These are phyloP conservation scores for Phytophthora foliorum DNA, from an alignment of 352 stramenopile genomes.

Conservation along the genomic window DNA sequence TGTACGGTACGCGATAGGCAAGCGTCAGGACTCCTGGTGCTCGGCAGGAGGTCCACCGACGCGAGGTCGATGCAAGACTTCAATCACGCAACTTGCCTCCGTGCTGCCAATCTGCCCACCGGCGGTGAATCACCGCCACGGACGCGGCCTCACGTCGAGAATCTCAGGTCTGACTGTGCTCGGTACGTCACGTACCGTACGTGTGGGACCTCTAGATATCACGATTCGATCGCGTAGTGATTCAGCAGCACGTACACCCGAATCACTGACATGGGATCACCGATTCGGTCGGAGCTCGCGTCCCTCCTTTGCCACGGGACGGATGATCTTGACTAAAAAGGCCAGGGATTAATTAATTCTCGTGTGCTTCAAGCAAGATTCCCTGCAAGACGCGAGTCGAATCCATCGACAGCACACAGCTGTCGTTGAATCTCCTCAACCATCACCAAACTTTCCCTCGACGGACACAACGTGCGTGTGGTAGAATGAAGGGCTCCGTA, in stretches of 20 bases:
- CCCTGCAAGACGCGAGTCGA: neutral
- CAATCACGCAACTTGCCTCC: neutral
- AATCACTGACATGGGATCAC: conserved; percentile 1
- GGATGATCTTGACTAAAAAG: conserved; percentile 8
- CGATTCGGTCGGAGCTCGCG: neutral
- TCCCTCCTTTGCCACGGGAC: conserved; percentile 10
- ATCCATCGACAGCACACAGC: neutral
- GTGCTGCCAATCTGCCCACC: conserved; percentile 6
- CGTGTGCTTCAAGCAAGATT: conserved; percentile 10
- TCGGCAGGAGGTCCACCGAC: too few species aligned
- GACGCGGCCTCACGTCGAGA: neutral
- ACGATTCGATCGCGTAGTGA: neutral
- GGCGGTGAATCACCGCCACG: neutral
- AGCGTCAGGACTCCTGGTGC: too few species aligned
- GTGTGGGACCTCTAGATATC: conserved; percentile 1
- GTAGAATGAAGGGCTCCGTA: conserved; percentile 10
- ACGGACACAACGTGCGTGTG: neutral
- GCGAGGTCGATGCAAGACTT: neutral
- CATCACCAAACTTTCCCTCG: conserved; percentile 5
- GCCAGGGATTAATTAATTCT: conserved; percentile 16
- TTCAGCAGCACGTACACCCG: neutral
- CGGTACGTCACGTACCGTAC: too few species aligned
- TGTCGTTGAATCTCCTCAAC: neutral
- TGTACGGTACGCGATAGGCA: too few species aligned
- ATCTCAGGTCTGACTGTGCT: conserved; percentile 1